These are phyloP conservation scores for Azolla pinnata DNA, from an alignment of 75 land plant species.

Conservation along the genomic window DNA sequence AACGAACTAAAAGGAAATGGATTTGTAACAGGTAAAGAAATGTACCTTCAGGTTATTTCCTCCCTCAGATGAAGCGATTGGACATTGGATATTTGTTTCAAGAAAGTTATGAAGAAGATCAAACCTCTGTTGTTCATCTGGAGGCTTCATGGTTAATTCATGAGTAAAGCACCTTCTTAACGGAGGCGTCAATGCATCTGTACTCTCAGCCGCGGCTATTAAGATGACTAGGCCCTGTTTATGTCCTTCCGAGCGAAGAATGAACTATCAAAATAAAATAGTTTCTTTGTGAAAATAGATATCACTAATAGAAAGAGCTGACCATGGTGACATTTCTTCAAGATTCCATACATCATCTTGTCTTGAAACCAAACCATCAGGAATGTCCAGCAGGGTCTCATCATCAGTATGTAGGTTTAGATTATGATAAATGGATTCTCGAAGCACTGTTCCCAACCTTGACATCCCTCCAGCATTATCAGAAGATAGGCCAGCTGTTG, in stretches of 20 bases:
- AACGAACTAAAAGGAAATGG: too few relatives aligned
- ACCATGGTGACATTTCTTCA: too few relatives aligned
- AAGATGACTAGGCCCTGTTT: slow-evolving; percentile 42
- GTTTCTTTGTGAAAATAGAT: too few relatives aligned
- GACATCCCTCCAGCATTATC: slow-evolving; percentile 47
- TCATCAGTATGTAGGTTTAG: slow-evolving; percentile 13
- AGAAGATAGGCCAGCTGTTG: slow-evolving; percentile 31
- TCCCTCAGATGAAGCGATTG: too few relatives aligned
- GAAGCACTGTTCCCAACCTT: slow-evolving; percentile 55
- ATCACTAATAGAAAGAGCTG: too few relatives aligned
- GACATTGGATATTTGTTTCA: slow-evolving; percentile 7
- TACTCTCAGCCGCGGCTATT: slow-evolving; percentile 62
- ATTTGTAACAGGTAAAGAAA: too few relatives aligned
- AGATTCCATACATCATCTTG: too few relatives aligned
- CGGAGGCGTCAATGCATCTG: slow-evolving; percentile 52
- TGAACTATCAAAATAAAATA: not conserved
- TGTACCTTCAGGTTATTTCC: too few relatives aligned
- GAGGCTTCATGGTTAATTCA: slow-evolving; percentile 55
- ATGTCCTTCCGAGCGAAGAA: not conserved
- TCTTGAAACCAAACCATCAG: too few relatives aligned
- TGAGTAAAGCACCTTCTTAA: slow-evolving; percentile 87
- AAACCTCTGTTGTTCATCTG: slow-evolving; percentile 59
- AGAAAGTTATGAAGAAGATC: slow-evolving; percentile 52
- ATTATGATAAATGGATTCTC: slow-evolving; percentile 44
- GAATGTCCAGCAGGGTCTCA: too few relatives aligned